Percentiles rank a stretch among this genome's conserved stretches.
phyloP scores from a whole-genome alignment of 2,329 filamentous ascomycete genomes.

The Arthrinium puccinioides region DNA sequence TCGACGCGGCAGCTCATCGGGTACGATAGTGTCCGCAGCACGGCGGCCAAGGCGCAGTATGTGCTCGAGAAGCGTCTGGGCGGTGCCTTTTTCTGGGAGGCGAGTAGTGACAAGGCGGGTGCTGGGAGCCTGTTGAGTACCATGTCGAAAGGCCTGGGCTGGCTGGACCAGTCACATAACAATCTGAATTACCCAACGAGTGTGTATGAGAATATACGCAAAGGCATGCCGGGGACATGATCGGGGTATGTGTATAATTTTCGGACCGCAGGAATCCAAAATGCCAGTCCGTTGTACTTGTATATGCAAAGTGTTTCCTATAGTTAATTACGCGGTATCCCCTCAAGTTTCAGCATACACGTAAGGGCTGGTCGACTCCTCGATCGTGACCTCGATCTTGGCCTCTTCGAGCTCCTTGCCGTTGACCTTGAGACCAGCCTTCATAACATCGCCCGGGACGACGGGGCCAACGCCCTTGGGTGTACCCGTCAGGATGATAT shows the following conservation, averaged over 20 bases:
- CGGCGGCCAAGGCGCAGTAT: slow-evolving; percentile 55
- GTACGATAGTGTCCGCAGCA: slow-evolving; percentile 58
- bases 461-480: slow-evolving; percentile 92
- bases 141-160: slow-evolving; percentile 37
- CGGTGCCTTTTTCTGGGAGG: slow-evolving; percentile 82
- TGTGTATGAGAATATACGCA: slow-evolving; percentile 50
- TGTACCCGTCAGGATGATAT: slow-evolving; percentile 93
- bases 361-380: slow-evolving; percentile 72
- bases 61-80: slow-evolving; percentile 55
- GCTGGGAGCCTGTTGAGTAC: slow-evolving; percentile 51
- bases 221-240: neutral
- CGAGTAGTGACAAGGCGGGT: slow-evolving; percentile 54
- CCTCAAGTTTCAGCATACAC: slow-evolving; percentile 64
- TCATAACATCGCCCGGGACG: slow-evolving; percentile 79
- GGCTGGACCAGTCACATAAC: slow-evolving; percentile 43
- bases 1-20: slow-evolving; percentile 55
- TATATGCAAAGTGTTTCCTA: neutral
- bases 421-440: slow-evolving; percentile 69
- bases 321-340: neutral
- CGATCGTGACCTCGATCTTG: slow-evolving; percentile 73
- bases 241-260: neutral
- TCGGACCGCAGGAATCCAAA: neutral
- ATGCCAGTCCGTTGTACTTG: neutral
- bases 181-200: slow-evolving; percentile 48
- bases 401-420: slow-evolving; percentile 82